A percentile compares a stretch with the other conserved stretches of the same genome.
phyloP scores from a whole-genome alignment of 208 protist species.

The Novymonas esmeraldas region DNA sequence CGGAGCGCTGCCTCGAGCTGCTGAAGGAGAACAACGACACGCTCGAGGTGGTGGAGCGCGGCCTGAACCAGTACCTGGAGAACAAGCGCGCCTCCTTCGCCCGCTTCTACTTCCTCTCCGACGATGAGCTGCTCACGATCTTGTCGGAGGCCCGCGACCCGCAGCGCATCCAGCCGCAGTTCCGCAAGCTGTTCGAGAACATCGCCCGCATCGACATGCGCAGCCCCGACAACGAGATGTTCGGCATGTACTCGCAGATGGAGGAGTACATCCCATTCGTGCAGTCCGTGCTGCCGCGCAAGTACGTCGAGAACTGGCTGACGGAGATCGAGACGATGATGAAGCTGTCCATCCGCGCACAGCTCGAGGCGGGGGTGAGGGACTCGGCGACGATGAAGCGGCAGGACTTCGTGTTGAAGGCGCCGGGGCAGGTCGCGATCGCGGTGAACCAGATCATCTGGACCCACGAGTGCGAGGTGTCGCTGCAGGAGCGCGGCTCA shows the following conservation, averaged over 20 bases:
- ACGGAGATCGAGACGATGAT: constrained; percentile 96
- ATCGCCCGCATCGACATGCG: constrained; percentile 93
- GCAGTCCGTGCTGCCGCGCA: constrained; percentile 92
- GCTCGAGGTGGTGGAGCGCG: constrained; percentile 96
- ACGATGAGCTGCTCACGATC: constrained; percentile 94
- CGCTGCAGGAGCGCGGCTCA: constrained; percentile 81
- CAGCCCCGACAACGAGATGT: constrained; percentile 91
- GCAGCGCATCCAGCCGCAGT: constrained; percentile 95
- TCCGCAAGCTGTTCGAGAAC: constrained; percentile 97
- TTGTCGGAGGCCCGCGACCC: constrained; percentile 96
- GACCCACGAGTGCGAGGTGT: constrained; percentile 92
- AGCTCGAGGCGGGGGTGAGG: constrained; percentile 87
- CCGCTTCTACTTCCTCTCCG: constrained; percentile 94
- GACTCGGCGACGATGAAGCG: constrained; percentile 71
- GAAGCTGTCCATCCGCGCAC: constrained; percentile 90
- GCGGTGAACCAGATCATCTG: constrained; percentile 94
- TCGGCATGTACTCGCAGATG: constrained; percentile 95
- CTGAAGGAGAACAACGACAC: constrained; percentile 94
- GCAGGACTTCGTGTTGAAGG: constrained; percentile 80
- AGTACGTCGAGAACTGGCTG: constrained; percentile 98
- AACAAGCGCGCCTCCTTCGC: constrained; percentile 95
- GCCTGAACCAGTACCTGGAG: constrained; percentile 97
- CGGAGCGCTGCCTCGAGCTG: constrained; percentile 79
- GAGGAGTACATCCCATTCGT: constrained; percentile 95
- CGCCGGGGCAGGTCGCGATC: constrained; percentile 93